Conservation (phyloP, 1,284 basidiomycete genomes). For the Cryptococcus sp. region DNA sequence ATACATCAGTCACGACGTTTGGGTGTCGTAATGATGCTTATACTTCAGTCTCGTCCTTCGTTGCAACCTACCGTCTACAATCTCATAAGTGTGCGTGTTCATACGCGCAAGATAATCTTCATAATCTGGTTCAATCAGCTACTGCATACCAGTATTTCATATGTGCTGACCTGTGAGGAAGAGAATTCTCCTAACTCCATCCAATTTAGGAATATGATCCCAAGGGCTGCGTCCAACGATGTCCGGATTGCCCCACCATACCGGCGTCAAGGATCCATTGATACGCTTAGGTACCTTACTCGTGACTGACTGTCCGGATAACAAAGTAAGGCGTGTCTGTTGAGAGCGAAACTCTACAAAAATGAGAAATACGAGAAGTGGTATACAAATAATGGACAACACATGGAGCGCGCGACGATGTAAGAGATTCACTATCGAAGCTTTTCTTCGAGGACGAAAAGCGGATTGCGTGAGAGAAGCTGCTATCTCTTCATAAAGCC, state of each 20-base stretch:
- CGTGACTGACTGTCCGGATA: no score
- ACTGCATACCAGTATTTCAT: neutral
- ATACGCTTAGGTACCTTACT: no score
- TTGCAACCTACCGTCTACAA: conserved; percentile 32
- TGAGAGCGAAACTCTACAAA: no score
- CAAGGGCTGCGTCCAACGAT: conserved; percentile 39
- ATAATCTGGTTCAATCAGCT: conserved; percentile 21
- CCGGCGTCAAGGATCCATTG: conserved; percentile 8
- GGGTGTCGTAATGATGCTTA: conserved; percentile 43
- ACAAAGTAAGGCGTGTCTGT: no score
- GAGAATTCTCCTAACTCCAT: conserved; percentile 28
- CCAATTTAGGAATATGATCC: conserved; percentile 24
- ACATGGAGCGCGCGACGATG: no score
- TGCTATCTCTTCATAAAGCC: no score
- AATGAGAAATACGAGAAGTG: no score
- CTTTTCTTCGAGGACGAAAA: no score
- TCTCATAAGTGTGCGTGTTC: conserved; percentile 47
- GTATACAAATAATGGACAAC: no score
- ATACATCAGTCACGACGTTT: conserved; percentile 39
- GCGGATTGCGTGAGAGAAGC: no score
- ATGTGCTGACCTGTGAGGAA: conserved; percentile 42
- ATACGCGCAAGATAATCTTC: conserved; percentile 45
- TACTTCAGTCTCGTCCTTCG: neutral
- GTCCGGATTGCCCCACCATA: conserved; percentile 42
- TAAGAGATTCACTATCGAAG: no score